Conservation (phyloP, 495 filamentous ascomycete genomes). For the Annulohypoxylon nitens region DNA sequence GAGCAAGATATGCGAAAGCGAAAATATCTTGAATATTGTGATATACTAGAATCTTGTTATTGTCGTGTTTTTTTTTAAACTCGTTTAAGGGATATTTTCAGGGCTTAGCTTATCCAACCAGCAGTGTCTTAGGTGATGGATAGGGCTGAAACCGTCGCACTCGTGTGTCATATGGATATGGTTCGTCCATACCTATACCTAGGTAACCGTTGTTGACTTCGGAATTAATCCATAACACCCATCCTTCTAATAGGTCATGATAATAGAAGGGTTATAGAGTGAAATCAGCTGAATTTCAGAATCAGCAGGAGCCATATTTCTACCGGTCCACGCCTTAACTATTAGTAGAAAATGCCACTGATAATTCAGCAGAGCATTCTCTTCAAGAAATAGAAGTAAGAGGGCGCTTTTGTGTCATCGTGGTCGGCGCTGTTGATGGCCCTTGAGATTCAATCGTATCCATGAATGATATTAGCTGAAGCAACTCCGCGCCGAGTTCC, state of each 20-base stretch:
- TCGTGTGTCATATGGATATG: neutral
- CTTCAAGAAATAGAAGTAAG: too few relatives aligned
- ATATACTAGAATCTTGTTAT: neutral
- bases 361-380: too few relatives aligned
- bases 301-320: too few relatives aligned
- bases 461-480: too few relatives aligned
- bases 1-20: conserved; percentile 11
- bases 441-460: too few relatives aligned
- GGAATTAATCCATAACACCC: neutral
- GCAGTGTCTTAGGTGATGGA: neutral
- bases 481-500: too few relatives aligned
- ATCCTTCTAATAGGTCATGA: neutral
- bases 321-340: too few relatives aligned
- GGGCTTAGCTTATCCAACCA: neutral
- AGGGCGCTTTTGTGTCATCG: too few relatives aligned
- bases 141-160: neutral
- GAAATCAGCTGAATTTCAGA: too few relatives aligned
- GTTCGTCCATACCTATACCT: neutral
- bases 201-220: neutral
- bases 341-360: too few relatives aligned
- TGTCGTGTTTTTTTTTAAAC: neutral
- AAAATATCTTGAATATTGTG: neutral
- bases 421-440: too few relatives aligned
- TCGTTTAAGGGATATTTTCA: neutral
- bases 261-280: too few relatives aligned